Evolutionary conservation across 345 rosid genomes (phyloP).

Genomic region (Eucalyptus victrix): DNA sequence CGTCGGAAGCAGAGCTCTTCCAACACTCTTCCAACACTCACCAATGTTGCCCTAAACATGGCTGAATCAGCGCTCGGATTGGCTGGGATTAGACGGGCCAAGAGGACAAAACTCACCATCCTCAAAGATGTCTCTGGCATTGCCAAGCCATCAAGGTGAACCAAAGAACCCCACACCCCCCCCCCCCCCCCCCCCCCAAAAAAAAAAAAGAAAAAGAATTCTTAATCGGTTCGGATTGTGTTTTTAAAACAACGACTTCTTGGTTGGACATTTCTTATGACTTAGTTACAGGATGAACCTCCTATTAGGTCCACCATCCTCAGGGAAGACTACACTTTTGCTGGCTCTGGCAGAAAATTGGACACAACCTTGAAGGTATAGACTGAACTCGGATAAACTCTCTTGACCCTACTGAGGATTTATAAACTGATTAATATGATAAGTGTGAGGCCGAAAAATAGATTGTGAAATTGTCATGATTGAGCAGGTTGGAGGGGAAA

Average conservation of each 20-base stretch:
- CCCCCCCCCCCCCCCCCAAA: too few species aligned
- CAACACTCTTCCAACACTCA: constrained; percentile 64
- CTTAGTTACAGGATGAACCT: constrained; percentile 38
- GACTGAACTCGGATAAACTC: neutral
- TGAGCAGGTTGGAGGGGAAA: constrained; percentile 51
- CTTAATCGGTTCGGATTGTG: neutral
- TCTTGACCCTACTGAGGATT: neutral
- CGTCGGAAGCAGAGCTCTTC: constrained; percentile 69
- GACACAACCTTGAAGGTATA: constrained; percentile 49
- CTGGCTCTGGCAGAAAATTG: constrained; percentile 65
- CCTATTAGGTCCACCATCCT: constrained; percentile 78
- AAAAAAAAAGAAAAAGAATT: too few species aligned
- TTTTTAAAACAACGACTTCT: neutral
- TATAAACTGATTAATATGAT: neutral
- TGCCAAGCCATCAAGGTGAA: constrained; percentile 58
- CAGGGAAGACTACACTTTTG: constrained; percentile 75
- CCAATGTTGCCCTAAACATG: constrained; percentile 47
- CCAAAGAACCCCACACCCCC: neutral
- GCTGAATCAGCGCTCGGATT: constrained; percentile 45
- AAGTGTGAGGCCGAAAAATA: neutral
- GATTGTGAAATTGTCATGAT: neutral
- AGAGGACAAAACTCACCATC: constrained; percentile 59
- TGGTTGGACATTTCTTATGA: neutral
- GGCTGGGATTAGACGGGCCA: constrained; percentile 50
- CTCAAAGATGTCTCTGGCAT: constrained; percentile 71